Evolutionary conservation across 805 yeast genomes (phyloP).

Genomic region (Pichia nakasei): DNA sequence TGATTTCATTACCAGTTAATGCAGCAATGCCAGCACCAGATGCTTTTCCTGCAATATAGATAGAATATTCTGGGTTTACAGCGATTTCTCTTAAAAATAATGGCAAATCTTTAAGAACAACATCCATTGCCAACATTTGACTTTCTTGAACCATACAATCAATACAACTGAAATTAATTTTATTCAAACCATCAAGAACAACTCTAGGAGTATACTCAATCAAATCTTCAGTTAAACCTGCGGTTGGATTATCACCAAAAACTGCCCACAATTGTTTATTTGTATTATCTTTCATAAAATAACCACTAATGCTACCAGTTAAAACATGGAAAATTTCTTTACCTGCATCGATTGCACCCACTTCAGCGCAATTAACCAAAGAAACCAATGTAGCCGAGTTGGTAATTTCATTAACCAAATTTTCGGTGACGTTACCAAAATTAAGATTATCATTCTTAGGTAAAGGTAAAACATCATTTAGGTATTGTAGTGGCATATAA

Average conservation of each 20-base stretch:
- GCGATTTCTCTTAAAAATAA: conserved; percentile 1
- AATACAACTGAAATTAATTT: not conserved
- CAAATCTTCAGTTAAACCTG: not conserved
- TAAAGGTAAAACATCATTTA: not conserved
- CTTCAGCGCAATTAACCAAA: not conserved
- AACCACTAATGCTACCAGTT: not conserved
- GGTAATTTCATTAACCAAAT: not conserved
- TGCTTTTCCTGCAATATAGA: not conserved
- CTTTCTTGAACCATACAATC: conserved; percentile 1
- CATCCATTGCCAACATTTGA: conserved; percentile 1
- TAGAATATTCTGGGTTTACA: not conserved
- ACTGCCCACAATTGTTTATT: conserved; percentile 3
- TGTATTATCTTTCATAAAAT: not conserved
- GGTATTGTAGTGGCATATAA: not conserved
- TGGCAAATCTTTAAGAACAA: conserved; percentile 1
- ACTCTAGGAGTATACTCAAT: not conserved
- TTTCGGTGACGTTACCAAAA: not conserved
- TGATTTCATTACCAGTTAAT: conserved; percentile 1
- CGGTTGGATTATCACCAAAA: not conserved
- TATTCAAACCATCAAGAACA: not conserved
- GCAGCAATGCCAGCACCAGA: conserved; percentile 1
- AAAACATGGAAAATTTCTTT: conserved; percentile 2
- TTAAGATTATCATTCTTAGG: not conserved
- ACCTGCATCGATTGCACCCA: not conserved
- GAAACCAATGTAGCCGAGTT: not conserved